These are phyloP conservation scores for Aspergillus biplanus DNA, from an alignment of 495 filamentous ascomycete genomes.

Conservation along the genomic window DNA sequence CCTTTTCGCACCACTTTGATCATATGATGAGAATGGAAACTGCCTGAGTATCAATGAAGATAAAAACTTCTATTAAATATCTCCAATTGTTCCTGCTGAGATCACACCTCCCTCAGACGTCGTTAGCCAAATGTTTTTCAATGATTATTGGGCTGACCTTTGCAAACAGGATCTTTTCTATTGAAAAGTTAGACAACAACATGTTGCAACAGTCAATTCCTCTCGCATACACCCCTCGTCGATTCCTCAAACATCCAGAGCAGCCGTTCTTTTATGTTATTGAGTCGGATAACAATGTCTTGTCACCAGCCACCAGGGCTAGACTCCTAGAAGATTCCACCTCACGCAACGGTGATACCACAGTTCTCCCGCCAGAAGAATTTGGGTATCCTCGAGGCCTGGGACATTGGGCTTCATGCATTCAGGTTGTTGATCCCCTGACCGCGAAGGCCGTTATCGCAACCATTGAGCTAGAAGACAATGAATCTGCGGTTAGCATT, in stretches of 20 bases:
- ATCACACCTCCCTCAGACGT: constrained; percentile 24
- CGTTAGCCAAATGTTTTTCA: constrained; percentile 2
- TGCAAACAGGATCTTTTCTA: constrained; percentile 76
- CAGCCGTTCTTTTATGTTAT: constrained; percentile 90
- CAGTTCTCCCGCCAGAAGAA: constrained; percentile 73
- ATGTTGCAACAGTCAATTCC: constrained; percentile 86
- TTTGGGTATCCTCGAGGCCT: constrained; percentile 85
- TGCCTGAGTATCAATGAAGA: constrained; percentile 56
- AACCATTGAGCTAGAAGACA: constrained; percentile 80
- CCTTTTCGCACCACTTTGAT: constrained; percentile 28
- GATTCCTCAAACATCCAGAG: constrained; percentile 85
- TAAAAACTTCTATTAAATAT: constrained; percentile 43
- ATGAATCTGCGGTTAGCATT: constrained; percentile 89
- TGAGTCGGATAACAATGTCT: constrained; percentile 87
- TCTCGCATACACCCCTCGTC: constrained; percentile 87
- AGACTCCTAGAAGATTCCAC: constrained; percentile 67
- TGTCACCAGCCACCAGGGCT: constrained; percentile 72
- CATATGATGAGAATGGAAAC: constrained; percentile 70
- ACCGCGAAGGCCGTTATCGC: constrained; percentile 71
- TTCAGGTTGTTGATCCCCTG: constrained; percentile 85
- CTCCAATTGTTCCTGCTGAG: constrained; percentile 82
- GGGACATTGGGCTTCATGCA: constrained; percentile 93
- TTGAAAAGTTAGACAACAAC: constrained; percentile 84
- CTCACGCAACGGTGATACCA: constrained; percentile 70
- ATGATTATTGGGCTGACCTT: constrained; percentile 34